Base-by-base conservation (phyloP, 805 yeast species). In the Kluyveromyces nonfermentans region DNA sequence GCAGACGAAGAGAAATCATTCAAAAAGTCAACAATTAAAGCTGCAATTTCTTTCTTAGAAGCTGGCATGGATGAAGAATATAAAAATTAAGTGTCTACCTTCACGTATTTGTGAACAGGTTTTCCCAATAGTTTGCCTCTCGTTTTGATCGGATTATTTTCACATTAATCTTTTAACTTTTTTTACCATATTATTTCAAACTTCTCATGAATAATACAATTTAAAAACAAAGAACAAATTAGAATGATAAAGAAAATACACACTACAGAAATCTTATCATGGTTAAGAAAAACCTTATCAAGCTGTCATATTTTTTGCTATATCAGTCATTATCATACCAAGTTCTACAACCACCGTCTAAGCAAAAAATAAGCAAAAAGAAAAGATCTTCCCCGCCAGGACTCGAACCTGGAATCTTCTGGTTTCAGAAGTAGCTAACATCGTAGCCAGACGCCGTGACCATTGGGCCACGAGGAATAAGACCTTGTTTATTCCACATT, bases 371-470 rank as follows among this genome's bases (percentile, higher is more conserved):
- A 33, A 33, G 10, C 30, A 37, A 21, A 48, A 50, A 53, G 55
- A 46, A 49, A 45, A 50, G 50, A 47, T 56, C 68, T 65, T 63
- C 69, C 72, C 72, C 72, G 69, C 71, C 74, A 70, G 74, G 74
- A 70, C 69, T 70, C 70, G 73, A 70, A 70, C 74, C 74, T 70
- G 73, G 73, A 70, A 67, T 66, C 70, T 66, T 61, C 69, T 63
- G 70, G 69, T 66, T 66, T 38, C 49, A 46, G 49, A 46, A 46
- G 46, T 46, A 45, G 49, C 44, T 46, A 46, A 45, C 41, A 46
- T 46, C 80, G 80, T 75, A 75, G 80, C 79, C 80, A 74, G 78
- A 75, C 80, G 80, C 80, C 80, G 75, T 75, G 78, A 75, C 80
- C 80, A 75, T 75, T 75, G 78, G 80, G 80, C 80, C 80, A 75